Conservation (phyloP, 2,329 filamentous ascomycete species). For the Arthrobotrys sphaeroides region DNA sequence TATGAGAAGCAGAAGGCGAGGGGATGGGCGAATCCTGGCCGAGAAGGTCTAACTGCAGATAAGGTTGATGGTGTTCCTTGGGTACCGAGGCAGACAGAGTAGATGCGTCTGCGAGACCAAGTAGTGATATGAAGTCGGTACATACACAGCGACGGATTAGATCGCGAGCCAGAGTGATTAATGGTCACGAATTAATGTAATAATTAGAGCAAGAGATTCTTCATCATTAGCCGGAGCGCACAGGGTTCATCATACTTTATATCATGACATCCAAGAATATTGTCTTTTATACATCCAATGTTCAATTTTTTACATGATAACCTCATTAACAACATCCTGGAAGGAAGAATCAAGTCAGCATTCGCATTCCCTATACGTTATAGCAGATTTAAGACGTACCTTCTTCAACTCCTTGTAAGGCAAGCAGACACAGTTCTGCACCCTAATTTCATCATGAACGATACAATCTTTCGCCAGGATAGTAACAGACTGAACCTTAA, state of each 20-base stretch:
- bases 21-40: conserved; percentile 66
- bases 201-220: background rate
- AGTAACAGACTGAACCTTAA: conserved; percentile 98
- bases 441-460: conserved; percentile 90
- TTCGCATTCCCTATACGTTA: conserved; percentile 61
- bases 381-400: conserved; percentile 63
- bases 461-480: conserved; percentile 96
- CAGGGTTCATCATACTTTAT: conserved; percentile 3
- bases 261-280: background rate
- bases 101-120: background rate
- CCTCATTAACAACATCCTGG: conserved; percentile 82
- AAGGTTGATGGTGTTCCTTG: conserved; percentile 60
- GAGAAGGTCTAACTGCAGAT: conserved; percentile 64
- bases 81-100: background rate
- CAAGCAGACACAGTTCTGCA: conserved; percentile 97
- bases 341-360: background rate
- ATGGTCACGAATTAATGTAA: background rate
- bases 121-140: background rate
- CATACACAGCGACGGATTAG: background rate
- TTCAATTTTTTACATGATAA: conserved; percentile 82
- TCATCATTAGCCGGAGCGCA: background rate
- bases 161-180: too few relatives aligned
- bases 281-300: background rate
- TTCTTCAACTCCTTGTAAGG: conserved; percentile 98
- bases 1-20: conserved; percentile 69